Evolutionary conservation across 2,329 filamentous ascomycete genomes (phyloP), one percentile per base, ranked within the genome.

Genomic region (Aspergillus pseudoglaucus): DNA sequence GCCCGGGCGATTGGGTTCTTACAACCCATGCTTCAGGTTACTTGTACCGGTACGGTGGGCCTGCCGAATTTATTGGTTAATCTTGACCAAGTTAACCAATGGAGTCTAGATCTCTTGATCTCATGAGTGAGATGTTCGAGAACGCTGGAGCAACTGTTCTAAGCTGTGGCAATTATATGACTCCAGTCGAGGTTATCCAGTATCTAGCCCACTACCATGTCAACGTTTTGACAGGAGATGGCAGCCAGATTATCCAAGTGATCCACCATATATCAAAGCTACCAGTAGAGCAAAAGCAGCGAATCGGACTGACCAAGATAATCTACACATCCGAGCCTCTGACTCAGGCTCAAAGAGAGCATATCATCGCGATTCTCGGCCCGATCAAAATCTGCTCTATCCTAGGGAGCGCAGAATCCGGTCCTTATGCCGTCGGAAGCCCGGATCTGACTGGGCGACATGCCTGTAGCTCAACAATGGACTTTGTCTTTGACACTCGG

Each of bases 241-340:
- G 59, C 1, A 67, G 65, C 23, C 70, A 73, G 42, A 46, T 75
- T 1, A 47, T 73, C 0, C 60, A 68, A 1, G 38, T 74, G 2
- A 59, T 66, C 0, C 59, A 69, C 10, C 49, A 68, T 42, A 63
- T 75, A 3, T 63, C 68, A 2, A 59, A 56, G 0, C 50, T 73
- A 0, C 35, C 59, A 0, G 48, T 51, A 4, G 53, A 57, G 1
- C 30, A 56, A 0, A 46, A 48, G 4, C 10, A 40, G 1, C 6
- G 12, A 1, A 56, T 75, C 33, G 59, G 52, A 1, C 37, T 75
- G 0, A 46, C 61, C 10, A 75, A 75, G 50, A 57, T 75, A 0
- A 61, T 76, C 3, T 76, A 75, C 47, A 75, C 73, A 0, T 75
- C 73, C 0, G 73, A 76, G 27, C 53, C 61, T 0, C 53, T 76